phyloP scores from a whole-genome alignment of 208 protist species.

The Trypanosoma theileri region DNA sequence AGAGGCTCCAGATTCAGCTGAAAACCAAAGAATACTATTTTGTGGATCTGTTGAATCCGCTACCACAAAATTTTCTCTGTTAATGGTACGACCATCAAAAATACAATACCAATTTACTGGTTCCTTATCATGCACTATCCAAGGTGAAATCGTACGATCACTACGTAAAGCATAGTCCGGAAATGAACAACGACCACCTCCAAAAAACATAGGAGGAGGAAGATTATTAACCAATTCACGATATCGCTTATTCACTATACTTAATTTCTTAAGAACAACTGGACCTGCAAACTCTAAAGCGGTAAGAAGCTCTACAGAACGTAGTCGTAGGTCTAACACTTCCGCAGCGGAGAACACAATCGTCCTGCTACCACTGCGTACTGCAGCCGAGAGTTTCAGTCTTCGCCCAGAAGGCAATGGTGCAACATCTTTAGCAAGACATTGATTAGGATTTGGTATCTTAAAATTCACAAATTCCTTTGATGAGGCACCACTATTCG shows the following conservation, averaged over 20 bases:
- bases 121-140: conserved; percentile 54
- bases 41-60: conserved; percentile 26
- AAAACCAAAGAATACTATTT: conserved; percentile 50
- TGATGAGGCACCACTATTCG: background rate
- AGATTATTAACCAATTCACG: conserved; percentile 69
- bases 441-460: conserved; percentile 17
- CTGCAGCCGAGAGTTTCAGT: conserved; percentile 17
- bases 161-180: conserved; percentile 66
- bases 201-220: conserved; percentile 65
- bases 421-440: conserved; percentile 16
- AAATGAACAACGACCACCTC: conserved; percentile 40
- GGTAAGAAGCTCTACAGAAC: conserved; percentile 62
- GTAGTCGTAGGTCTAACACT: conserved; percentile 49
- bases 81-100: conserved; percentile 49
- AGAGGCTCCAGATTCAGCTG: conserved; percentile 42
- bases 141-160: conserved; percentile 64
- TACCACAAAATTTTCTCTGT: conserved; percentile 65
- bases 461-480: conserved; percentile 17
- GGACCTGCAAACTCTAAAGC: conserved; percentile 73
- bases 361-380: conserved; percentile 19
- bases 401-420: conserved; percentile 2
- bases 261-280: conserved; percentile 61
- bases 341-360: conserved; percentile 54
- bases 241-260: conserved; percentile 57
- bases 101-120: conserved; percentile 53